phyloP scores from a whole-genome alignment of 768 basidiomycete genomes.

The Podaxis sp. region DNA sequence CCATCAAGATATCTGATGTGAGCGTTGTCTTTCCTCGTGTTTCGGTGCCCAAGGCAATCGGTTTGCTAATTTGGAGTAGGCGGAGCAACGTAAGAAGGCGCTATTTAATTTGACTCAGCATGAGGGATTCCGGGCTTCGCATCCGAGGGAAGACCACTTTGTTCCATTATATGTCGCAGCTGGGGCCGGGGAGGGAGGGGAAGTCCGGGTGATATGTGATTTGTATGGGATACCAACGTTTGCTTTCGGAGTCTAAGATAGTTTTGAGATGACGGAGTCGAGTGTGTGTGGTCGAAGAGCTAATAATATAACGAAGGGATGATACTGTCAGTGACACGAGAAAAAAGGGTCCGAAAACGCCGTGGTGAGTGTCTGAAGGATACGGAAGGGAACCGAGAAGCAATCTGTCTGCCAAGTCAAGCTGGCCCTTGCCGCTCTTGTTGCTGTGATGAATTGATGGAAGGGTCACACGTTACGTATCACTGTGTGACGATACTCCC shows the following conservation, averaged over 20 bases:
- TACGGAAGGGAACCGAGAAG: slow-evolving; percentile 5
- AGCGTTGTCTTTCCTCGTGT: slow-evolving; percentile 23
- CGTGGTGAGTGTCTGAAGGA: background rate
- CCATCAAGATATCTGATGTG: slow-evolving; percentile 52
- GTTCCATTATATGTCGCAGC: slow-evolving; percentile 77
- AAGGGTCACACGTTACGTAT: background rate
- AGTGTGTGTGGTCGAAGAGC: background rate
- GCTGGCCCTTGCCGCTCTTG: background rate
- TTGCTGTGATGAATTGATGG: slow-evolving; percentile 13
- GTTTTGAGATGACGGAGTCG: background rate
- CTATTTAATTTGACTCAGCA: slow-evolving; percentile 57
- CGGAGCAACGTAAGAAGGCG: slow-evolving; percentile 51
- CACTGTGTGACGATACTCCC: slow-evolving; percentile 3
- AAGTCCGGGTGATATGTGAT: slow-evolving; percentile 47
- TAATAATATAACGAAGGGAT: background rate
- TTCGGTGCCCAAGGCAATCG: slow-evolving; percentile 12
- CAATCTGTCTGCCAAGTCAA: background rate
- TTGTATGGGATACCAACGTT: slow-evolving; percentile 63
- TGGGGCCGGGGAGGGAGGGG: slow-evolving; percentile 64
- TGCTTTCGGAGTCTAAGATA: slow-evolving; percentile 55
- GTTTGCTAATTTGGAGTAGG: slow-evolving; percentile 31
- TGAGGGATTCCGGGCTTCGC: slow-evolving; percentile 60
- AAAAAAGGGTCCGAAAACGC: slow-evolving; percentile 2
- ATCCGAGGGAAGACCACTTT: slow-evolving; percentile 82
- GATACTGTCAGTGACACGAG: background rate